phyloP scores from a whole-genome alignment of 768 basidiomycete genomes.

The Leccinum olivaceopallidum region DNA sequence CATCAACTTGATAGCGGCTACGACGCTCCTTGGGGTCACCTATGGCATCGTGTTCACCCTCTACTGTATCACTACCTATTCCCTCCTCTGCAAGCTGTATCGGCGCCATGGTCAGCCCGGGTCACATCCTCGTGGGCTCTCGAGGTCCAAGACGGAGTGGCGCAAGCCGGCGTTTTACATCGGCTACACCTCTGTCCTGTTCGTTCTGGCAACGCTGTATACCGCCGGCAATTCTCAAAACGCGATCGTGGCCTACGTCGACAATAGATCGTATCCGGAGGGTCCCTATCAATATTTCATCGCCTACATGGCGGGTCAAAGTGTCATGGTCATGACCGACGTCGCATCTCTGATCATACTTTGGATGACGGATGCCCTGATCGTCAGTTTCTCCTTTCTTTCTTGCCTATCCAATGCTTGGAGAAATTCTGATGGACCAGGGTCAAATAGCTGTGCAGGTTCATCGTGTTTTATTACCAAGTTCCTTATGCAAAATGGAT shows the following conservation, averaged over 20 bases:
- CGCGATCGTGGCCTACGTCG: conserved; percentile 30
- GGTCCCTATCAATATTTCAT: conserved; percentile 28
- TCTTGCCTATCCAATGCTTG: background rate
- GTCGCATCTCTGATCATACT: conserved; percentile 26
- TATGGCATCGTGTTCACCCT: conserved; percentile 25
- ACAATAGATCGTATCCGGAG: conserved; percentile 29
- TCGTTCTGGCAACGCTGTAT: conserved; percentile 30
- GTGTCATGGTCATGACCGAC: conserved; percentile 26
- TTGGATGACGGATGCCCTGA: conserved; percentile 33
- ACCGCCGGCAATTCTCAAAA: conserved; percentile 30
- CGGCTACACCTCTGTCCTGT: conserved; percentile 27
- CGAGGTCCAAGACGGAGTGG: conserved; percentile 3
- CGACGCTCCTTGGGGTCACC: conserved; percentile 23
- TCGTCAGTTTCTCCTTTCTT: conserved; percentile 18
- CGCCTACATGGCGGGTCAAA: conserved; percentile 27
- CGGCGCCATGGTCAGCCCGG: conserved; percentile 7
- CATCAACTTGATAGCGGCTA: conserved; percentile 26
- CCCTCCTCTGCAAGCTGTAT: conserved; percentile 19
- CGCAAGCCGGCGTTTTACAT: conserved; percentile 30
- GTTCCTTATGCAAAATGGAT: conserved; percentile 24
- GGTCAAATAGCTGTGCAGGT: conserved; percentile 21
- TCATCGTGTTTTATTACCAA: conserved; percentile 25
- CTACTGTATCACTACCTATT: conserved; percentile 20
- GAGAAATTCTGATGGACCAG: conserved; percentile 1
- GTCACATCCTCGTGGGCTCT: conserved; percentile 8